Evolutionary conservation across 106 monocot species (phyloP).

Genomic region (Amphibolis antarctica): DNA sequence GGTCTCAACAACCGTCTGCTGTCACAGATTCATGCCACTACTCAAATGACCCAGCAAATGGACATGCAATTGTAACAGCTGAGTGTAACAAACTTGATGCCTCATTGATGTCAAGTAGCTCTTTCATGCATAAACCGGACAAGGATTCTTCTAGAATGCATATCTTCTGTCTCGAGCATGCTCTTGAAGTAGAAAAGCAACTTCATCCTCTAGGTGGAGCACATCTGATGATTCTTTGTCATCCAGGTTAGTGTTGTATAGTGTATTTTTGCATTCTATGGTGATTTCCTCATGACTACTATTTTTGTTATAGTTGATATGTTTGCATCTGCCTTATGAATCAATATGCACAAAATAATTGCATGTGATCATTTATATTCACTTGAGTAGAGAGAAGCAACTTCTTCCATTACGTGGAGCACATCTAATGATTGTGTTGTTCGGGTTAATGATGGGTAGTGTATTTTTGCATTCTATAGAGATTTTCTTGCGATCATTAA

Average conservation of each 20-base stretch:
- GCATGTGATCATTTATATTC: too few relatives aligned
- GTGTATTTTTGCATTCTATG: too few relatives aligned
- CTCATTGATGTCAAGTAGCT: slow-evolving; percentile 8
- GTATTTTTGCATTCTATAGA: too few relatives aligned
- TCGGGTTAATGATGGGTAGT: too few relatives aligned
- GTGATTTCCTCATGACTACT: too few relatives aligned
- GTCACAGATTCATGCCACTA: not conserved
- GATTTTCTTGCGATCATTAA: too few relatives aligned
- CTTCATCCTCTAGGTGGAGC: slow-evolving; percentile 48
- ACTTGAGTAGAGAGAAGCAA: too few relatives aligned
- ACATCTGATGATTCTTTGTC: slow-evolving; percentile 57
- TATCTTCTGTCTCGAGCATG: slow-evolving; percentile 88
- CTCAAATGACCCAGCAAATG: not conserved
- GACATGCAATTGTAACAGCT: not conserved
- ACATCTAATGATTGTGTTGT: too few relatives aligned
- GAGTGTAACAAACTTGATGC: slow-evolving; percentile 4
- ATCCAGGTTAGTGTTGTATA: slow-evolving; percentile 43
- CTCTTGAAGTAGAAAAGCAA: slow-evolving; percentile 54
- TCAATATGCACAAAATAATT: too few relatives aligned
- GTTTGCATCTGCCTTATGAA: too few relatives aligned
- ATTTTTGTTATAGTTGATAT: too few relatives aligned
- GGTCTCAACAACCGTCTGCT: not conserved
- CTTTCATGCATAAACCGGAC: slow-evolving; percentile 31
- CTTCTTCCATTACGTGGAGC: too few relatives aligned
- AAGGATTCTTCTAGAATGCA: slow-evolving; percentile 83